A percentile compares a stretch with the other conserved stretches of the same genome.
Evolutionary conservation across 1,284 basidiomycete species (phyloP).

Genomic region (Irpex sp.): DNA sequence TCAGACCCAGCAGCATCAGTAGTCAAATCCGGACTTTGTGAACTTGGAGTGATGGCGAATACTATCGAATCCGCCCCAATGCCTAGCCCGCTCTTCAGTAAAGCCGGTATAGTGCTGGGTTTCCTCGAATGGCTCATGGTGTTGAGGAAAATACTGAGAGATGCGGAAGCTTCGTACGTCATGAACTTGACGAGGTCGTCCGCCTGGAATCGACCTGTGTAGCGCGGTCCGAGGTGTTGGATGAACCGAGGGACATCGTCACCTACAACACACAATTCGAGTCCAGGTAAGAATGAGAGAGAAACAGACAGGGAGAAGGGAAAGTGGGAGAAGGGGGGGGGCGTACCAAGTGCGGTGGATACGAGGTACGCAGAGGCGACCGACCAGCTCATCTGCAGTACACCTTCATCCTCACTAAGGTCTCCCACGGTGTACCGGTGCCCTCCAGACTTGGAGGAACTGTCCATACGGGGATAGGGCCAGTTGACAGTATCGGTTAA

Average conservation of each 20-base stretch:
- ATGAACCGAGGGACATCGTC: constrained; percentile 68
- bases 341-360: constrained; percentile 53
- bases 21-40: neutral
- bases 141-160: constrained; percentile 65
- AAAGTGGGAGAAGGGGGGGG: neutral
- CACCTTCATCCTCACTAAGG: constrained; percentile 22
- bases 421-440: constrained; percentile 53
- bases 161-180: constrained; percentile 76
- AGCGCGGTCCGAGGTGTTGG: constrained; percentile 75
- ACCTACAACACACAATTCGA: constrained; percentile 29
- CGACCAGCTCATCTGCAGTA: constrained; percentile 58
- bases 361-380: constrained; percentile 65
- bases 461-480: constrained; percentile 55
- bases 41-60: constrained; percentile 45
- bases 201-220: constrained; percentile 69
- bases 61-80: constrained; percentile 44
- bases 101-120: constrained; percentile 15
- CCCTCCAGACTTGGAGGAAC: constrained; percentile 28
- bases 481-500: constrained; percentile 58
- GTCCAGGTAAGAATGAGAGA: no score
- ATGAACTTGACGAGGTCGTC: constrained; percentile 60
- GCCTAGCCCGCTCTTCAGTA: constrained; percentile 49
- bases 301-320: neutral
- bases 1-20: constrained; percentile 13
- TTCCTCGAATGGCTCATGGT: constrained; percentile 18